A percentile compares a stretch with the other conserved stretches of the same genome.
phyloP scores from a whole-genome alignment of 140 eudicot genomes.

The Bidens hawaiensis region DNA sequence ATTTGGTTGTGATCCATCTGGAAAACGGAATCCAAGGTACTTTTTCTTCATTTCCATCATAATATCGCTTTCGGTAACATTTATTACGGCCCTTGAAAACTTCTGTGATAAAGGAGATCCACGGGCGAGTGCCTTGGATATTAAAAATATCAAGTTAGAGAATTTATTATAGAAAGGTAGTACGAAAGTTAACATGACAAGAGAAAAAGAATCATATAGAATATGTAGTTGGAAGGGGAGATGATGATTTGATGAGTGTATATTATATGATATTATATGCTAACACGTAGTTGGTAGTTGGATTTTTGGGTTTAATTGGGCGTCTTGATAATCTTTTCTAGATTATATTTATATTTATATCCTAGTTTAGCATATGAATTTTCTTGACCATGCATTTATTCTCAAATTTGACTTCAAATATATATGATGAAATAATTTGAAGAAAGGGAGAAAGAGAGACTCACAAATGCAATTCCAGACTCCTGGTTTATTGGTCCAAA shows the following conservation, averaged over 20 bases:
- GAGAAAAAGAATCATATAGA: neutral
- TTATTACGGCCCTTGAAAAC: slow-evolving; percentile 11
- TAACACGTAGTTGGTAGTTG: too few relatives aligned
- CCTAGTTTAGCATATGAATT: too few relatives aligned
- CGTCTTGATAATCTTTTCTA: too few relatives aligned
- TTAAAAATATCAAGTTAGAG: neutral
- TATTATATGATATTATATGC: too few relatives aligned
- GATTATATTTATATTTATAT: too few relatives aligned
- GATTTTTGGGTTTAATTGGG: too few relatives aligned
- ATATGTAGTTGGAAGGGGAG: too few relatives aligned
- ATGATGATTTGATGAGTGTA: too few relatives aligned
- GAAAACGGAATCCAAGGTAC: slow-evolving; percentile 4
- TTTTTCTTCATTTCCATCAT: slow-evolving; percentile 8
- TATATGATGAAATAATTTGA: neutral
- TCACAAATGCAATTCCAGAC: slow-evolving; percentile 15
- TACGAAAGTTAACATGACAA: neutral
- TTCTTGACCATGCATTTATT: neutral
- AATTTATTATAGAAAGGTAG: neutral
- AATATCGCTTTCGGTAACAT: slow-evolving; percentile 6
- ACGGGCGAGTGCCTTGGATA: neutral
- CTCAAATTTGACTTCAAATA: neutral
- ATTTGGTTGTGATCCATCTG: neutral
- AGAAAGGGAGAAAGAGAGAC: neutral
- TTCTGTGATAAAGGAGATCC: neutral
- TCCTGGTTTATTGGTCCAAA: slow-evolving; percentile 14